Evolutionary conservation across 768 basidiomycete species (phyloP).

Genomic region (Cystobasidium onofrii): DNA sequence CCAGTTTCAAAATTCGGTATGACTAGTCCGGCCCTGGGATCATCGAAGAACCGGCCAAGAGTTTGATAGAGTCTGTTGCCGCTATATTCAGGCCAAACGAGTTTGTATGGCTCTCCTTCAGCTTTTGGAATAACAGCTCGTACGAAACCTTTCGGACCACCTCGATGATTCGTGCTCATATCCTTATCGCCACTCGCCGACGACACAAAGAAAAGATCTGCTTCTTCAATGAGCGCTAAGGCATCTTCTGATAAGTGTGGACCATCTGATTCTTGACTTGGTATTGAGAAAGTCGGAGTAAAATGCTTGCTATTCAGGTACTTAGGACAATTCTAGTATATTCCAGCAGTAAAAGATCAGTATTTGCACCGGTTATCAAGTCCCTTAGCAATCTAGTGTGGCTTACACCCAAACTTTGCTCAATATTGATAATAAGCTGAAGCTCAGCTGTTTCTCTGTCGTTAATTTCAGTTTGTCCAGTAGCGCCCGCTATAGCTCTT

Average conservation of each 20-base stretch:
- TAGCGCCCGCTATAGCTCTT: neutral
- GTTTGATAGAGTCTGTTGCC: constrained; percentile 31
- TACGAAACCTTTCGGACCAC: constrained; percentile 32
- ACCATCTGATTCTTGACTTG: neutral
- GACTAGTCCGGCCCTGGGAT: constrained; percentile 24
- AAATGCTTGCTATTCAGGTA: constrained; percentile 33
- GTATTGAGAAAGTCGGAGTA: neutral
- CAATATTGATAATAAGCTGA: constrained; percentile 19
- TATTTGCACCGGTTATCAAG: neutral
- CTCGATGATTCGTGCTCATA: constrained; percentile 33
- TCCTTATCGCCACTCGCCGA: neutral
- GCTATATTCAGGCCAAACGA: constrained; percentile 30
- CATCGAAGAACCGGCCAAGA: constrained; percentile 24
- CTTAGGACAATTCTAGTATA: constrained; percentile 34
- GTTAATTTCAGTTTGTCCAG: neutral
- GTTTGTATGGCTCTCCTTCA: neutral
- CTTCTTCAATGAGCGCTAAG: constrained; percentile 9
- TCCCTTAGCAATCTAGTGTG: neutral
- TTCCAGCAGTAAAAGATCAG: too few species aligned
- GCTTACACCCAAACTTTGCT: constrained; percentile 15
- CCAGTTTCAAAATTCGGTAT: constrained; percentile 32
- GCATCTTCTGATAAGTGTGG: constrained; percentile 11
- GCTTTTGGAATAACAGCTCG: neutral
- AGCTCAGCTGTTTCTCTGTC: neutral
- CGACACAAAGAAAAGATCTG: constrained; percentile 1